Conservation (phyloP, 139 green algal genomes). For the Auxenochlorella pyrenoidosa region DNA sequence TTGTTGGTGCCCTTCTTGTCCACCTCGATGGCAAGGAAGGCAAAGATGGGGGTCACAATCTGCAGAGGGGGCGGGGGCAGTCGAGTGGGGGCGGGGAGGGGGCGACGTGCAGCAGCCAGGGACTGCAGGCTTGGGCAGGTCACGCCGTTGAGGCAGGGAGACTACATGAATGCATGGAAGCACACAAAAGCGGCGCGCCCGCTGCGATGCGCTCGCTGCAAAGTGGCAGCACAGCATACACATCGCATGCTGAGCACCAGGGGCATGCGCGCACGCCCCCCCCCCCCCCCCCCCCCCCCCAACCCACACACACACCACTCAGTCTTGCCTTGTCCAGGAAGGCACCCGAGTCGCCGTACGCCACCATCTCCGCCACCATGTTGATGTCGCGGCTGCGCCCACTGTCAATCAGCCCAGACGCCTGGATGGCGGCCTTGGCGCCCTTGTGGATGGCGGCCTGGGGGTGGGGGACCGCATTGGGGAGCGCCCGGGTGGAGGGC, state of each 20-base stretch:
- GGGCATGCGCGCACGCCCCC: too few relatives aligned
- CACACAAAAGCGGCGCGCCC: too few relatives aligned
- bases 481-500: too few relatives aligned
- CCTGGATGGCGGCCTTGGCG: not conserved
- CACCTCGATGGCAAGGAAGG: slow-evolving; percentile 70
- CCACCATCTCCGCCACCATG: slow-evolving; percentile 63
- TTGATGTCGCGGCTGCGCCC: slow-evolving; percentile 23
- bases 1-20: slow-evolving; percentile 47
- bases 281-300: not conserved
- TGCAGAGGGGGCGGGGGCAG: not conserved
- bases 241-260: too few relatives aligned
- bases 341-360: slow-evolving; percentile 61
- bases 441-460: slow-evolving; percentile 6
- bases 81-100: not conserved
- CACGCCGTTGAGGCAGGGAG: too few relatives aligned
- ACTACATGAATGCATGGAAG: too few relatives aligned
- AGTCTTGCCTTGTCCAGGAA: slow-evolving; percentile 53
- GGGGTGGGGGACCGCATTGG: not conserved
- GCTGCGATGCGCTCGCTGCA: too few relatives aligned
- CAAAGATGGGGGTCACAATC: slow-evolving; percentile 75
- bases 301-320: not conserved
- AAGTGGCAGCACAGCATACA: too few relatives aligned
- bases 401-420: slow-evolving; percentile 11
- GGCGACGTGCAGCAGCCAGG: not conserved
- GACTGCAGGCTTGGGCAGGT: too few relatives aligned